phyloP scores from a whole-genome alignment of 2,329 filamentous ascomycete genomes.

The Zarea fungicola region DNA sequence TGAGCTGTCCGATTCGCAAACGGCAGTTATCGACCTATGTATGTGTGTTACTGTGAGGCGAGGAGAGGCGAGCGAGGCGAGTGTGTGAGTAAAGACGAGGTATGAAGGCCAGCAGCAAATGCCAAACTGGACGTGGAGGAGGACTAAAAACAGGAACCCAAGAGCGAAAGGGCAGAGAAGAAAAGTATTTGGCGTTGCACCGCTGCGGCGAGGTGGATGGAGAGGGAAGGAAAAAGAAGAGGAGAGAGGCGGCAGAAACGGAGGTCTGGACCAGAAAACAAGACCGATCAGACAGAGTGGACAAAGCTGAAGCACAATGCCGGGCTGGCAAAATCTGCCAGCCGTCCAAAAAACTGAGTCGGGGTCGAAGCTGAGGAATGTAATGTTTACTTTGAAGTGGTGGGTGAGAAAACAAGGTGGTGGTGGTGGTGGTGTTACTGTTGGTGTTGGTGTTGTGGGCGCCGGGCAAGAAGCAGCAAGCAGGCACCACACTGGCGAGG shows the following conservation, averaged over 20 bases:
- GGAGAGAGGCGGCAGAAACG: slow-evolving; percentile 12
- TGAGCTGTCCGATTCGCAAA: slow-evolving; percentile 3
- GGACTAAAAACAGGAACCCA: not conserved
- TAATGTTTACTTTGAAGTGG: slow-evolving; percentile 16
- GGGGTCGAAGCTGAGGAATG: slow-evolving; percentile 14
- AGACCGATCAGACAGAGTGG: slow-evolving; percentile 1
- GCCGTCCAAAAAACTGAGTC: slow-evolving; percentile 13
- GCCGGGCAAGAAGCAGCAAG: not conserved
- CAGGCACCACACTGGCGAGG: slow-evolving; percentile 3
- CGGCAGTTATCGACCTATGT: slow-evolving; percentile 1
- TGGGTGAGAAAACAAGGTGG: slow-evolving; percentile 14
- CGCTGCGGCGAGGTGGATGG: slow-evolving; percentile 5
- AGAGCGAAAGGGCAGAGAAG: slow-evolving; percentile 11
- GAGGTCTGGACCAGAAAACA: slow-evolving; percentile 2
- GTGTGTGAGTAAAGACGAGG: slow-evolving; percentile 6
- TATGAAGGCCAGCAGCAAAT: slow-evolving; percentile 4
- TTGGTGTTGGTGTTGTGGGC: slow-evolving; percentile 6
- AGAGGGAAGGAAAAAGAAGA: slow-evolving; percentile 9
- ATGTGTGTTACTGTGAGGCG: too few relatives aligned
- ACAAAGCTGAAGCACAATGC: slow-evolving; percentile 5
- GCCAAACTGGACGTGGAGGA: not conserved
- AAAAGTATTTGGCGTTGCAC: slow-evolving; percentile 5
- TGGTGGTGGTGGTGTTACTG: too few relatives aligned
- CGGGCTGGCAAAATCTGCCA: slow-evolving; percentile 12
- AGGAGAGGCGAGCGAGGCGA: not conserved